phyloP scores from a whole-genome alignment of 2,329 filamentous ascomycete genomes.

The Penicillium hordei region DNA sequence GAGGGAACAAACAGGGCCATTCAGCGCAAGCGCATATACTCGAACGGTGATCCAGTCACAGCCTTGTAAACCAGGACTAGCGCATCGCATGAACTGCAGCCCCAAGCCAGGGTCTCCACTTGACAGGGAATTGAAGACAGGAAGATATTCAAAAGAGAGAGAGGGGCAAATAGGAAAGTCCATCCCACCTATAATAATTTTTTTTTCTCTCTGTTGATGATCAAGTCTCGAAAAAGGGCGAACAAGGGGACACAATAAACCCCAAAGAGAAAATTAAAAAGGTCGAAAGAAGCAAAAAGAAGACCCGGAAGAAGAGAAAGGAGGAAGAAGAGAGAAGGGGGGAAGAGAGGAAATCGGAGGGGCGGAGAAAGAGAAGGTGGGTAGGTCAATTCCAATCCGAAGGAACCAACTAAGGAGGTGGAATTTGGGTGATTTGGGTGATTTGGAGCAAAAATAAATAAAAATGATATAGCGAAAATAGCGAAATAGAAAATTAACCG shows the following conservation, averaged over 20 bases:
- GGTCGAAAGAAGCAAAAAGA: background rate
- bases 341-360: constrained; percentile 9
- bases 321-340: constrained; percentile 11
- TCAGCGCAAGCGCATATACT: constrained; percentile 5
- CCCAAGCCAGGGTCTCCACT: background rate
- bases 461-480: background rate
- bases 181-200: constrained; percentile 17
- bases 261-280: background rate
- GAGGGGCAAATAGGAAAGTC: constrained; percentile 4
- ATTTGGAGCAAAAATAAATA: background rate
- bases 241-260: background rate
- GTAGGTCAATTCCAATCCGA: constrained; percentile 3
- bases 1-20: constrained; percentile 1
- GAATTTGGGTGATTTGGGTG: background rate
- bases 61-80: background rate
- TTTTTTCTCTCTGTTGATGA: background rate
- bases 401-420: background rate
- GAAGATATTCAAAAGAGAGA: background rate
- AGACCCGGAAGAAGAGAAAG: background rate
- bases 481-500: background rate
- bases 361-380: constrained; percentile 7
- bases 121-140: background rate
- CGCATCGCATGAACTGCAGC: constrained; percentile 8
- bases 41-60: constrained; percentile 2
- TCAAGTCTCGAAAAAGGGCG: background rate